These are phyloP conservation scores for Lathyrus sativus DNA, from an alignment of 306 rosid species.

Conservation along the genomic window DNA sequence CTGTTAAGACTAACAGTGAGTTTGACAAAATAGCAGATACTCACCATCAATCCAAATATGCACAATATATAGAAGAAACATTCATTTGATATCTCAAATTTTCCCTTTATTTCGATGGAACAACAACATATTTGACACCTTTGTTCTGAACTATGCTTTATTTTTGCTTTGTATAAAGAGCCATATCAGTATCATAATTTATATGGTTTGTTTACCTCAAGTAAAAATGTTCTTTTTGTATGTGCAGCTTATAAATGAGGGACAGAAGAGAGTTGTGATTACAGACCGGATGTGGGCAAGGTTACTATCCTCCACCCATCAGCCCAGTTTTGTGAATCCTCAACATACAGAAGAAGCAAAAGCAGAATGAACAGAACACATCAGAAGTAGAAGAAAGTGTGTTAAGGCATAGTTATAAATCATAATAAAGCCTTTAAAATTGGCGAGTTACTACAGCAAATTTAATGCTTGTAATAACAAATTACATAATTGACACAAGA, in stretches of 20 bases:
- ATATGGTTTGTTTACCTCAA: conserved; percentile 5
- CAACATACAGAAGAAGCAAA: conserved; percentile 28
- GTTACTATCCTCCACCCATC: conserved; percentile 65
- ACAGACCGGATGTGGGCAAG: conserved; percentile 86
- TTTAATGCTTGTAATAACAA: conserved; percentile 14
- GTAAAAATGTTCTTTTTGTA: conserved; percentile 10
- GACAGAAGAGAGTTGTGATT: conserved; percentile 59
- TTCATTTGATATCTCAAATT: too few relatives aligned
- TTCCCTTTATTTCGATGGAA: too few relatives aligned
- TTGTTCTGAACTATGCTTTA: not conserved
- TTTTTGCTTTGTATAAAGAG: not conserved
- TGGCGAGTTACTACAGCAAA: conserved; percentile 9
- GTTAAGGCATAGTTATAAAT: not conserved
- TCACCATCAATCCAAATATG: too few relatives aligned
- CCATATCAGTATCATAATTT: not conserved
- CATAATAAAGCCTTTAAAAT: conserved; percentile 25
- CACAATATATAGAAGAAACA: too few relatives aligned
- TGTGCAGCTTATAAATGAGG: conserved; percentile 58
- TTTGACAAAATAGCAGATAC: too few relatives aligned
- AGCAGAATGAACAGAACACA: conserved; percentile 9
- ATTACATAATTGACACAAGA: conserved; percentile 8
- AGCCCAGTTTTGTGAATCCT: conserved; percentile 62
- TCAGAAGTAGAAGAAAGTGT: conserved; percentile 2
- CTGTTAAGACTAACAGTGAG: too few relatives aligned
- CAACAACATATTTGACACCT: not conserved